Evolutionary conservation across 2,329 filamentous ascomycete genomes (phyloP), one percentile per base, ranked within the genome.

Genomic region (Chrysosphaeria jannelii): DNA sequence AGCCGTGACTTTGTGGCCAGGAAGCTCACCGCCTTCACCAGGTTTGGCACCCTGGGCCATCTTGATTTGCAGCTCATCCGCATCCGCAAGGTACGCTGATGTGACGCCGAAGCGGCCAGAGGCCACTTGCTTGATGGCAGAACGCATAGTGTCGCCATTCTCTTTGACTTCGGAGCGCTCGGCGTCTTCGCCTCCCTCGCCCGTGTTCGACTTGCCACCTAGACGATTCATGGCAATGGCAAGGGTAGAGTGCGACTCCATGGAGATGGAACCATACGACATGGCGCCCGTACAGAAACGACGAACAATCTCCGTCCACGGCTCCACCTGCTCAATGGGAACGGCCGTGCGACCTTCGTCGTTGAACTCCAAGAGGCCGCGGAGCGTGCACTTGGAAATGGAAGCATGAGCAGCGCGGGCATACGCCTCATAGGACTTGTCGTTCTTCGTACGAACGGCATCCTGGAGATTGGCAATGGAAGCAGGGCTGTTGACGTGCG

Each of bases 11-110:
- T 93, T 93, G 56, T 91, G 78, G 19, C 81, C 81, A 23, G 81
- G 81, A 39, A 93, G 62, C 47, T 93, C 81, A 58, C 81, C 81
- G 52, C 81, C 81, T 47, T 93, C 81, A 46, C 81, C 81, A 27
- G 81, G 81, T 59, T 93, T 93, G 31, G 81, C 81, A 42, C 81
- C 81, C 48, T 93, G 81, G 7, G 81, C 81, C 81, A 93, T 93
- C 61, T 93, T 93, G 50, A 93, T 93, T 46, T 93, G 81, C 21
- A 93, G 54, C 48, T 93, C 79, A 39, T 93, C 81, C 10, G 81
- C 75, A 43, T 93, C 81, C 23, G 79, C 76, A 10, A 93, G 62
- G 42, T 91, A 93, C 41, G 76, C 74, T 28, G 75, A 85, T 2
- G 81, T 93, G 30, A 91, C 81, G 53, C 81, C 81, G 38, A 93